phyloP scores from a whole-genome alignment of 805 yeast species.

The Priceomyces melissophilus region DNA sequence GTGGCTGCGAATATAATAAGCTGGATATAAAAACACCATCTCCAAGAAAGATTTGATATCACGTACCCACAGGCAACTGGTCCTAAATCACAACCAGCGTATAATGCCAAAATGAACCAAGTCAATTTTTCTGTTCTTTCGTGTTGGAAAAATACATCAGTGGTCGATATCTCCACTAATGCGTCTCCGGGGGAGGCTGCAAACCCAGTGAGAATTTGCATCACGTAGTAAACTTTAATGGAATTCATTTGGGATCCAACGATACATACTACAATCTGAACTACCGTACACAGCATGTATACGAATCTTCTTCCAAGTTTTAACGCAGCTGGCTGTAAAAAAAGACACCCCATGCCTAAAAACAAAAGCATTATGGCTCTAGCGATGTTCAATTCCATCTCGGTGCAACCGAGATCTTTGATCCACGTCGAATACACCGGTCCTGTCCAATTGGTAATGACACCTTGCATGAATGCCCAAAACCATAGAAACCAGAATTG shows the following conservation, averaged over 20 bases:
- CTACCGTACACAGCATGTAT: conserved; percentile 22
- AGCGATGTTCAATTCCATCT: conserved; percentile 42
- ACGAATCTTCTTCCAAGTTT: conserved; percentile 29
- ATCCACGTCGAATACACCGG: conserved; percentile 36
- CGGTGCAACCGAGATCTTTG: conserved; percentile 26
- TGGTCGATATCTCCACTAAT: conserved; percentile 28
- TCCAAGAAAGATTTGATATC: conserved; percentile 19
- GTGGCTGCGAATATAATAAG: conserved; percentile 25
- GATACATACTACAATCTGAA: conserved; percentile 25
- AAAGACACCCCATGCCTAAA: conserved; percentile 34
- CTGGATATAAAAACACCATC: conserved; percentile 28
- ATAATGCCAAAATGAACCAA: conserved; percentile 24
- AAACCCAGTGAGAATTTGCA: conserved; percentile 22
- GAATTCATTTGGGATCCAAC: conserved; percentile 28
- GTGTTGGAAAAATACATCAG: conserved; percentile 30
- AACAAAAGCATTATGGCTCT: conserved; percentile 46
- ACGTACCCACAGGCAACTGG: conserved; percentile 31
- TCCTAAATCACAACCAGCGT: conserved; percentile 23
- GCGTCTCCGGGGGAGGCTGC: conserved; percentile 37
- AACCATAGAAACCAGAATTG: conserved; percentile 26
- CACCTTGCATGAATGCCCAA: conserved; percentile 31
- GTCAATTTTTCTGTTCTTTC: conserved; percentile 28
- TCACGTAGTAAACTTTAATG: conserved; percentile 17
- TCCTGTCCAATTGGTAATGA: conserved; percentile 21
- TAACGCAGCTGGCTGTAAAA: conserved; percentile 30